Conservation (phyloP, 2,329 filamentous ascomycete species). For the Eutypa lata region DNA sequence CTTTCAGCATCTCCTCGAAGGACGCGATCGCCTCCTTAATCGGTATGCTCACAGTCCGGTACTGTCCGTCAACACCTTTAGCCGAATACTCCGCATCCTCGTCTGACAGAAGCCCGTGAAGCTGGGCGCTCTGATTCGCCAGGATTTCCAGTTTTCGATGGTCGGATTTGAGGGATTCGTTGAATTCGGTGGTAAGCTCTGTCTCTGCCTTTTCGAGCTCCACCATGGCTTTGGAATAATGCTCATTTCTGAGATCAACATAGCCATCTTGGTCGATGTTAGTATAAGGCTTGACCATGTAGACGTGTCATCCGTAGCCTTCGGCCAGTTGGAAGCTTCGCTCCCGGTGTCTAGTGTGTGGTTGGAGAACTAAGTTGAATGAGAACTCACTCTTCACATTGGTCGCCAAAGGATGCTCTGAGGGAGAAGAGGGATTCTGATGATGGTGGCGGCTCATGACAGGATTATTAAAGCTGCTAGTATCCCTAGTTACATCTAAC, state of each 20-base stretch:
- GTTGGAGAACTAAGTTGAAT: not conserved
- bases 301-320: too few relatives aligned
- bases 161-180: not conserved
- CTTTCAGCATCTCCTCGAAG: not conserved
- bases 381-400: not conserved
- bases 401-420: not conserved
- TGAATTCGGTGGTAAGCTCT: not conserved
- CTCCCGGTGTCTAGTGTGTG: not conserved
- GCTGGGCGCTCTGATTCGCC: not conserved
- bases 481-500: not conserved
- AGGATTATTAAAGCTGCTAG: not conserved
- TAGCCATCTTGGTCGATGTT: not conserved
- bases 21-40: not conserved
- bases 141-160: not conserved
- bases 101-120: constrained; percentile 1
- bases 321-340: not conserved
- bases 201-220: constrained; percentile 1
- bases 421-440: not conserved
- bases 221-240: not conserved
- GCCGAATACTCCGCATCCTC: constrained; percentile 1
- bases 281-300: not conserved
- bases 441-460: not conserved
- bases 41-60: not conserved
- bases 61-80: not conserved
- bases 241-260: not conserved